Evolutionary conservation across 768 basidiomycete species (phyloP).

Genomic region (Tricholoma matsutake): DNA sequence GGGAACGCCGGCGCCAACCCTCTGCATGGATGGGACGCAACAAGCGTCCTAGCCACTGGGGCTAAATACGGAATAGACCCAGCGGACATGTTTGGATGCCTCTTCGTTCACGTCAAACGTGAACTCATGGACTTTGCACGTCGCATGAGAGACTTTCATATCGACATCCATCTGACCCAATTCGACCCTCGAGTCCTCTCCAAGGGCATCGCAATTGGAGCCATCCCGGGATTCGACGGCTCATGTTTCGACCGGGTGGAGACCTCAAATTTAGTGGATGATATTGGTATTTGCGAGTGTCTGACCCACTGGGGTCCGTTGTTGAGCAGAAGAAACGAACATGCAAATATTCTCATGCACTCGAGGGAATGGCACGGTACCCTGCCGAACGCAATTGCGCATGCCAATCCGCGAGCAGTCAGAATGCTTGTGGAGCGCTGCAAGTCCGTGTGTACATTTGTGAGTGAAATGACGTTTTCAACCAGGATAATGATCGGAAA

Average conservation of each 20-base stretch:
- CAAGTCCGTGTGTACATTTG: conserved; percentile 24
- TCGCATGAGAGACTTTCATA: conserved; percentile 32
- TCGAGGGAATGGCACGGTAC: conserved; percentile 36
- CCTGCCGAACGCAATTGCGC: conserved; percentile 28
- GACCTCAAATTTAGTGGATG: conserved; percentile 33
- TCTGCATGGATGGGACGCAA: conserved; percentile 47
- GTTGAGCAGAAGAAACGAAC: conserved; percentile 30
- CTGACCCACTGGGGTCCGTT: conserved; percentile 36
- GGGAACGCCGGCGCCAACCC: conserved; percentile 39
- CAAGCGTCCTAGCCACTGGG: conserved; percentile 38
- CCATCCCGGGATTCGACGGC: conserved; percentile 33
- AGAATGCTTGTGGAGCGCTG: conserved; percentile 36
- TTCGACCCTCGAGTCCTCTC: conserved; percentile 42
- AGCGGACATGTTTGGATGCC: conserved; percentile 37
- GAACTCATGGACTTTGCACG: conserved; percentile 36
- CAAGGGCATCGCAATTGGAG: conserved; percentile 35
- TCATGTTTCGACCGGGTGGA: conserved; percentile 40
- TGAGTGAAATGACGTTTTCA: conserved; percentile 3
- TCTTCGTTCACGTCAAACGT: conserved; percentile 43
- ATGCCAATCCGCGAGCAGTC: conserved; percentile 29
- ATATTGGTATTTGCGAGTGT: conserved; percentile 27
- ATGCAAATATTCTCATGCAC: conserved; percentile 35
- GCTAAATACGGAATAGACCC: conserved; percentile 30
- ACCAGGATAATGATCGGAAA: conserved; percentile 5
- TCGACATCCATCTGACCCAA: conserved; percentile 39